These are phyloP conservation scores for Thraustotheca clavata DNA, from an alignment of 352 stramenopile species.

Conservation along the genomic window DNA sequence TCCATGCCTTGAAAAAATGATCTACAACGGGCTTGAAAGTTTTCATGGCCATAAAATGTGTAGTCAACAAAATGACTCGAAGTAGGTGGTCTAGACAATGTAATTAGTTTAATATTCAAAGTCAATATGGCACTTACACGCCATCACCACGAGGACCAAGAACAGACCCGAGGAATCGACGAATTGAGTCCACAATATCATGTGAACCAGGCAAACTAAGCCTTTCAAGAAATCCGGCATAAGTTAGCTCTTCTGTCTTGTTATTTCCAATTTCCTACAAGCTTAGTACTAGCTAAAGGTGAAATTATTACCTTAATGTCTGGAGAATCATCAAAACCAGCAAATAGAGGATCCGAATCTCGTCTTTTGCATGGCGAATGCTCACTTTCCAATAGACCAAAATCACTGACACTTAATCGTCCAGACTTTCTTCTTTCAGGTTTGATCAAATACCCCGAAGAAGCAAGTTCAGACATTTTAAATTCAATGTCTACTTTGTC, in stretches of 20 bases:
- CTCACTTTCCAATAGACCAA: slow-evolving; percentile 50
- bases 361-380: not conserved
- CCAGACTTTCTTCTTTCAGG: slow-evolving; percentile 19
- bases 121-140: not conserved
- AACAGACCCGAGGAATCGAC: slow-evolving; percentile 67
- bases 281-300: not conserved
- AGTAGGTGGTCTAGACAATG: slow-evolving; percentile 33
- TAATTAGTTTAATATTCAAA: not conserved
- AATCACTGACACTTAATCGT: slow-evolving; percentile 63
- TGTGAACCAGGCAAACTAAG: slow-evolving; percentile 60
- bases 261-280: slow-evolving; percentile 24
- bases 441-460: not conserved
- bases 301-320: not conserved
- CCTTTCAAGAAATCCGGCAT: slow-evolving; percentile 66
- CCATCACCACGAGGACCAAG: slow-evolving; percentile 68
- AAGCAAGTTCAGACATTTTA: not conserved
- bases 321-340: not conserved
- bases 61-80: slow-evolving; percentile 69
- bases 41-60: slow-evolving; percentile 65
- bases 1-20: slow-evolving; percentile 71
- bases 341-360: slow-evolving; percentile 18
- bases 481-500: not conserved
- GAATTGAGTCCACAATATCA: slow-evolving; percentile 64
- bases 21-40: slow-evolving; percentile 54
- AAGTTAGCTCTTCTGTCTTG: slow-evolving; percentile 46